These are phyloP conservation scores for Penicillium desertorum DNA, from an alignment of 495 filamentous ascomycete genomes.

Conservation along the genomic window DNA sequence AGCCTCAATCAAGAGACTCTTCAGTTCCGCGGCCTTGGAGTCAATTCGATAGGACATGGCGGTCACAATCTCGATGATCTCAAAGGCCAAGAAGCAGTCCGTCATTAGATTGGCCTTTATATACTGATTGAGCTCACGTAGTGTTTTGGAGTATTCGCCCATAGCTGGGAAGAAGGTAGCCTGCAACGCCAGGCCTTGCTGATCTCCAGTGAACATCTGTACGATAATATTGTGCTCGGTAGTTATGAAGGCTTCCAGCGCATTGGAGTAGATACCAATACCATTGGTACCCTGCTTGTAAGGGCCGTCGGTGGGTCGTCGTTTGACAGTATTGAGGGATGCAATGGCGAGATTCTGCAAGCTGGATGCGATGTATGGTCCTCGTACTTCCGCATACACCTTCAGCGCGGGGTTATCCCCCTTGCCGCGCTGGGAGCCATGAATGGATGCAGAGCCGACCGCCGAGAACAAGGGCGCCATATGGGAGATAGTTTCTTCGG, in stretches of 20 bases:
- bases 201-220: constrained; percentile 76
- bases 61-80: constrained; percentile 91
- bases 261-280: constrained; percentile 84
- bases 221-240: constrained; percentile 88
- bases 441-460: constrained; percentile 53
- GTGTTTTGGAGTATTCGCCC: constrained; percentile 77
- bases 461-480: constrained; percentile 58
- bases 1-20: constrained; percentile 76
- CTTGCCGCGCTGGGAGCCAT: constrained; percentile 47
- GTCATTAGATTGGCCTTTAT: constrained; percentile 83
- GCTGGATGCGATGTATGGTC: constrained; percentile 76
- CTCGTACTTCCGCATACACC: constrained; percentile 82
- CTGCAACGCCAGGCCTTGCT: constrained; percentile 75
- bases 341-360: constrained; percentile 83
- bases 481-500: constrained; percentile 55
- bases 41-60: constrained; percentile 77
- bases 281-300: constrained; percentile 92
- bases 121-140: constrained; percentile 85
- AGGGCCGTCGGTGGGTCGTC: constrained; percentile 72
- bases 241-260: constrained; percentile 79
- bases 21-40: constrained; percentile 78
- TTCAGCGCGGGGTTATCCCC: constrained; percentile 61
- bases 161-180: constrained; percentile 74
- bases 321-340: constrained; percentile 83
- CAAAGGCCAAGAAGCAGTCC: constrained; percentile 94